Evolutionary conservation across 2,329 filamentous ascomycete species (phyloP).

Genomic region (Tolypocladium nubicola): DNA sequence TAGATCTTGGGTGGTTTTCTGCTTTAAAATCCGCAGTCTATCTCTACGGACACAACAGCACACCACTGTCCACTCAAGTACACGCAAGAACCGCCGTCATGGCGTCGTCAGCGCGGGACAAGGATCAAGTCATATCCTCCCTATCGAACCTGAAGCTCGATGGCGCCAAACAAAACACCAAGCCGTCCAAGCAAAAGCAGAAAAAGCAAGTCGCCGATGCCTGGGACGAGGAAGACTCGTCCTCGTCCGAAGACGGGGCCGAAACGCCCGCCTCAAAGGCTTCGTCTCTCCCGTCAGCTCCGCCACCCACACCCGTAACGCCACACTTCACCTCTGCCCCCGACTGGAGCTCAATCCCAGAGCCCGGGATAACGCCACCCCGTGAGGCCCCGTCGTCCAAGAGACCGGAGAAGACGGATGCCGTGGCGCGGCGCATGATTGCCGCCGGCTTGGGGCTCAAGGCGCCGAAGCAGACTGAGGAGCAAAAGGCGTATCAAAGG

Average conservation of each 20-base stretch:
- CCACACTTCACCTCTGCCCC: conserved; percentile 18
- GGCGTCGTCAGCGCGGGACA: conserved; percentile 10
- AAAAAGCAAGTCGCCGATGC: conserved; percentile 28
- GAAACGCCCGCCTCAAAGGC: neutral
- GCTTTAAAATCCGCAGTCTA: neutral
- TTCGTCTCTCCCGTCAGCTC: conserved; percentile 29
- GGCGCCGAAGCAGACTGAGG: conserved; percentile 72
- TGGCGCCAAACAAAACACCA: conserved; percentile 7
- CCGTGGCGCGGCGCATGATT: conserved; percentile 82
- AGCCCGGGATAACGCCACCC: neutral
- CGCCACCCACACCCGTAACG: conserved; percentile 58
- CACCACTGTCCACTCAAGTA: neutral
- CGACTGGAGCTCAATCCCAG: neutral
- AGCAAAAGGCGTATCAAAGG: conserved; percentile 78
- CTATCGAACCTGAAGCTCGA: conserved; percentile 21
- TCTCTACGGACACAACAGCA: neutral
- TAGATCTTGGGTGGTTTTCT: neutral
- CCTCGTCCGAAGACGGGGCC: conserved; percentile 22
- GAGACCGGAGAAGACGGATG: conserved; percentile 85
- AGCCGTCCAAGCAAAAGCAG: conserved; percentile 4
- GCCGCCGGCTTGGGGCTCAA: conserved; percentile 76
- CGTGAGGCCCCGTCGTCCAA: conserved; percentile 11
- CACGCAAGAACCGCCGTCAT: conserved; percentile 3
- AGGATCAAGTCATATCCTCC: conserved; percentile 16
- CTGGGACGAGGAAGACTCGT: conserved; percentile 49